Evolutionary conservation across 164 flowering plant species (phyloP), one percentile per base, ranked within the genome.

Genomic region (Tetracentron sinense): DNA sequence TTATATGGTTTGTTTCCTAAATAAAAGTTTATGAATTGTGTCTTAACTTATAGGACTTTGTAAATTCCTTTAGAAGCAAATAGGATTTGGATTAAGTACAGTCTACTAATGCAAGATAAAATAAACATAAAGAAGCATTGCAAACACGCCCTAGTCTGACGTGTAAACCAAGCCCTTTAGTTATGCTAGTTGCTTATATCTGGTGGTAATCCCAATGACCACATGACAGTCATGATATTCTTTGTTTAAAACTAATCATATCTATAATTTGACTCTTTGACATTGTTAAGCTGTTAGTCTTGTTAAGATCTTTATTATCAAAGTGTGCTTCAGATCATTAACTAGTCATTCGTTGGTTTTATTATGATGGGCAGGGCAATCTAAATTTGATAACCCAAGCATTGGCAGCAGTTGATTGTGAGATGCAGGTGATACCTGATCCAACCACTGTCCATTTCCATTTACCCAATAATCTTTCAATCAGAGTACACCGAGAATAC

Each of bases 401-500:
- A 66, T 73, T 94, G 84, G 91, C 83, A 56, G 96, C 96, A 42
- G 96, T 91, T 57, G 99, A 96, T 49, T 80, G 90, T 71, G 65
- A 85, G 78, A 81, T 94, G 92, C 64, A 88, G 74, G 95, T 94
- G 68, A 82, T 94, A 74, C 97, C 99, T 47, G 97, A 94, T 71
- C 99, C 97, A 31, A 82, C 92, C 17, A 94, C 97, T 47, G 97
- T 94, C 61, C 97, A 89, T 82, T 94, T 83, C 70, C 99, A 89
- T 79, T 81, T 91, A 27, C 99, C 99, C 28, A 72, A 80, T 74
- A 74, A 85, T 69, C 85, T 91, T 35, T 89, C 97, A 38, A 89
- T 94, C 20, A 89, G 65, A 68, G 87, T 91, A 11, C 96, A 87
- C 70, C 82, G 84, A 83, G 84, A 88, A 61, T 94, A 83, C 66